Conservation (phyloP, 495 filamentous ascomycete genomes). For the Neurospora pannonica region DNA sequence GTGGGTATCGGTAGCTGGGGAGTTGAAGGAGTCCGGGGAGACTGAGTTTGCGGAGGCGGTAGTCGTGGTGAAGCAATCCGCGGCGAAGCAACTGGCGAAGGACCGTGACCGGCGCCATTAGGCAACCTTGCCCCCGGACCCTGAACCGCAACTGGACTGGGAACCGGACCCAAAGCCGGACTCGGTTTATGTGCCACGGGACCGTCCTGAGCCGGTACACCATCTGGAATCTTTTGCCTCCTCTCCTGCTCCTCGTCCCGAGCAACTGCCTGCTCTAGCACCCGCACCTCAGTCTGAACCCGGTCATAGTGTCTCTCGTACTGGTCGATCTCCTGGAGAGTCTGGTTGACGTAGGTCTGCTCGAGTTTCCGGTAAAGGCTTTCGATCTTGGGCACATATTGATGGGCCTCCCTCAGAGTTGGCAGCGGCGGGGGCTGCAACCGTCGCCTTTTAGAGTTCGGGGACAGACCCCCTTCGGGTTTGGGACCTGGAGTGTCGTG, state of each 20-base stretch:
- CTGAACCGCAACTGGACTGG: not conserved
- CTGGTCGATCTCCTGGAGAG: slow-evolving; percentile 58
- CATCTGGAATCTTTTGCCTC: slow-evolving; percentile 5
- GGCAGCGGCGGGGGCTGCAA: slow-evolving; percentile 54
- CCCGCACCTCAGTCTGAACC: slow-evolving; percentile 56
- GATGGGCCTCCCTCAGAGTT: slow-evolving; percentile 52
- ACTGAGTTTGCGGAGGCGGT: not conserved
- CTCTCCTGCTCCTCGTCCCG: not conserved
- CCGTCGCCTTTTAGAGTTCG: slow-evolving; percentile 63
- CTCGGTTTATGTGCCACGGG: not conserved
- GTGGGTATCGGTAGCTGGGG: slow-evolving; percentile 5
- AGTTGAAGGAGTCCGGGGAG: not conserved
- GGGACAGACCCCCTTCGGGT: slow-evolving; percentile 30
- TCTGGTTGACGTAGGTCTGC: slow-evolving; percentile 56
- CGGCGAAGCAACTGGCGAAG: slow-evolving; percentile 5
- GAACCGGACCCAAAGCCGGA: not conserved
- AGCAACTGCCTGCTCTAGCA: slow-evolving; percentile 41
- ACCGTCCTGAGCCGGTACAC: not conserved
- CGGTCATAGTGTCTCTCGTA: slow-evolving; percentile 60
- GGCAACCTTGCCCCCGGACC: not conserved
- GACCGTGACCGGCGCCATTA: slow-evolving; percentile 3
- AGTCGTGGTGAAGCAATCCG: not conserved
- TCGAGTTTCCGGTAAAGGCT: slow-evolving; percentile 64
- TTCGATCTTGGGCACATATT: slow-evolving; percentile 57
- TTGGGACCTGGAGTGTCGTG: slow-evolving; percentile 10